Base-by-base conservation (phyloP, 768 basidiomycete genomes). In the Polyporus arcularius region DNA sequence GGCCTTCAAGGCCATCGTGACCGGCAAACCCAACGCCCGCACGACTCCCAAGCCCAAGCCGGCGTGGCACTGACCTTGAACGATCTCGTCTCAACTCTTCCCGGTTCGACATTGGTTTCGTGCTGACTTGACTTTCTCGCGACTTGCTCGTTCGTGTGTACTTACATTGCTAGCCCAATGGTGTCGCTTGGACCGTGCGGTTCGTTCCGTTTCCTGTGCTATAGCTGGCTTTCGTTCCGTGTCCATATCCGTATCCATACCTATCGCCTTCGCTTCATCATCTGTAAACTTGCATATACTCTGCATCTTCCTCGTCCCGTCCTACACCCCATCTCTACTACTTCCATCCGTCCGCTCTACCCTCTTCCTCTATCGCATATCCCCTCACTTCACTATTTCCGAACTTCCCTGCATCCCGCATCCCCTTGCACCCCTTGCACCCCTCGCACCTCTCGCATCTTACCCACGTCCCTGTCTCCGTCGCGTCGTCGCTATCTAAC, bases 1-100 rank as follows among this genome's bases (percentile, higher is more conserved):
- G 49, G 90, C 90, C 12, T 79, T 92, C 72, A 90, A 87, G 73
- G 86, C 89, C 4, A 86, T 92, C 71, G 88, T 87, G 59, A 85
- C 88, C 48, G 82, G 82, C 40, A 89, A 83, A 55, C 66, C 67
- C 14, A 63, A 53, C 35, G 31, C 53, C 32, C 45, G 63, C 26
- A 30, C 43, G 45, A 39, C 57, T 26, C 21, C 21, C 21, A 26
- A 26, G 21, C 21, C 21, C 28, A 62, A 55, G 60, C 60, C 60
- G n/a, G 45, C 56, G 11, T 65, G 64, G 60, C 58, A 55, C 31
- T 53, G 43, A 51, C 26, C 41, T 28, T 55, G 48, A n/a, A n/a
- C n/a, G n/a, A 26, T 53, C 5, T 42, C 26, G 32, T 16, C 28
- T 28, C 40, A 14, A 32, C 28, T 47, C 30, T 18, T 14, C 14